Percentiles rank a stretch among this genome's conserved stretches.
These are phyloP conservation scores for Geotrichum klebahnii DNA, from an alignment of 1,139 yeast species.

Conservation along the genomic window DNA sequence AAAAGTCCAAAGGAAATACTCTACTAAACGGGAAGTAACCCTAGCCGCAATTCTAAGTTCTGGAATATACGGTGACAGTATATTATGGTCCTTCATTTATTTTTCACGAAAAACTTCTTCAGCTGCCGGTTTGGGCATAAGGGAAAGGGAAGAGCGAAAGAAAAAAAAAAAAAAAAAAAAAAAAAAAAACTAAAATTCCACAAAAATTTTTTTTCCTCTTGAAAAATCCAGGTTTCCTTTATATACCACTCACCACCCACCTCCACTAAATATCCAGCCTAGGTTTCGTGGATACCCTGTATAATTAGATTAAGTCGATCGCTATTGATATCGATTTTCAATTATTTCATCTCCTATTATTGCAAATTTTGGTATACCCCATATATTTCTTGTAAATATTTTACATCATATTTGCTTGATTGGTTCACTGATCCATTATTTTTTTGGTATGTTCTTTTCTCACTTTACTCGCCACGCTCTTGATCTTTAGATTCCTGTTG, in stretches of 20 bases:
- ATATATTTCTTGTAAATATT: constrained; percentile 7
- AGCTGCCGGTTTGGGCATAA: constrained; percentile 6
- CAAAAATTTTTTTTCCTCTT: constrained; percentile 8
- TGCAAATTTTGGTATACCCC: constrained; percentile 1
- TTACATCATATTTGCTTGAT: constrained; percentile 2
- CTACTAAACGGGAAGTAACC: too few species aligned
- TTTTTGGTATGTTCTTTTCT: constrained; percentile 6
- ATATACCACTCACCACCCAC: constrained; percentile 5
- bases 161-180: background rate
- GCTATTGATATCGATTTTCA: constrained; percentile 4
- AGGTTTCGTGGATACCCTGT: constrained; percentile 9
- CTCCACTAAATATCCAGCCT: constrained; percentile 1
- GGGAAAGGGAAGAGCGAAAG: too few species aligned
- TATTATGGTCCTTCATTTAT: background rate
- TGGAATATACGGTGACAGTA: too few species aligned
- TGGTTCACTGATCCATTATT: constrained; percentile 5
- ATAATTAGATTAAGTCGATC: constrained; percentile 2
- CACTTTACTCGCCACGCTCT: too few species aligned
- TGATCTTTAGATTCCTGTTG: too few species aligned
- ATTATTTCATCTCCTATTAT: background rate
- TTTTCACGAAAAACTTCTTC: background rate
- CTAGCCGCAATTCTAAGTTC: too few species aligned
- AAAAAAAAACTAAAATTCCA: too few species aligned
- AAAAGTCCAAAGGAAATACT: too few species aligned
- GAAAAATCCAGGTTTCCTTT: constrained; percentile 8